A percentile compares a stretch with the other conserved stretches of the same genome.
These are phyloP conservation scores for Coelastrella sp. DNA, from an alignment of 139 green algal species.

Conservation along the genomic window DNA sequence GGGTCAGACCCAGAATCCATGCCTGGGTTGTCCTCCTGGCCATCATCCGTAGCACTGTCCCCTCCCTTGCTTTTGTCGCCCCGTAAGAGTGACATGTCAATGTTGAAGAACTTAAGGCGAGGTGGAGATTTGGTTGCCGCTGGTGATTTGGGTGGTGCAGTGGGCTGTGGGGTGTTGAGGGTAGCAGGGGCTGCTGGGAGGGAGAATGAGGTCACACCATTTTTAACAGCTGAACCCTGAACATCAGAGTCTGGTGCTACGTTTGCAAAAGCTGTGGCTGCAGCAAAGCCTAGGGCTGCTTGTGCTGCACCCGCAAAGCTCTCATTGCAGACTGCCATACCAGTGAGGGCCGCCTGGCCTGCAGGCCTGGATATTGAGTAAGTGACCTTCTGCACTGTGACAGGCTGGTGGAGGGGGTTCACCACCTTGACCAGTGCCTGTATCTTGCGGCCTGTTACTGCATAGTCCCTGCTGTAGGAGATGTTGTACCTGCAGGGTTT, in stretches of 20 bases:
- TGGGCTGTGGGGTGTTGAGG: neutral
- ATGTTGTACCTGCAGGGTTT: conserved; percentile 22
- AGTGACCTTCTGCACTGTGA: neutral
- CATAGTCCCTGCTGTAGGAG: neutral
- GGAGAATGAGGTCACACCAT: conserved; percentile 22
- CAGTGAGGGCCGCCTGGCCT: conserved; percentile 2
- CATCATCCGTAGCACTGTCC: neutral
- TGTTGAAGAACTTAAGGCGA: conserved; percentile 15
- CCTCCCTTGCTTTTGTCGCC: neutral
- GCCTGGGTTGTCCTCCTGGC: neutral
- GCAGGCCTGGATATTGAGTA: conserved; percentile 19
- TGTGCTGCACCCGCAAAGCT: neutral
- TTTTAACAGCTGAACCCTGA: neutral
- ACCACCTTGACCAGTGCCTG: neutral
- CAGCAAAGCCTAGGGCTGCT: neutral
- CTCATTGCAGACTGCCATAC: conserved; percentile 21
- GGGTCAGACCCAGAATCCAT: neutral
- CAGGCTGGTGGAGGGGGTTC: neutral
- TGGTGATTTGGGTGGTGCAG: neutral
- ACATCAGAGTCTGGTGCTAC: neutral
- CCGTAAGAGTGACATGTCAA: neutral
- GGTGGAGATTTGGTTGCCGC: neutral
- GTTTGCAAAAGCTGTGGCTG: neutral
- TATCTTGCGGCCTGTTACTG: neutral
- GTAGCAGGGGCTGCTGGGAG: neutral